Conservation (phyloP, 345 rosid species). For the Acer yangbiense region DNA sequence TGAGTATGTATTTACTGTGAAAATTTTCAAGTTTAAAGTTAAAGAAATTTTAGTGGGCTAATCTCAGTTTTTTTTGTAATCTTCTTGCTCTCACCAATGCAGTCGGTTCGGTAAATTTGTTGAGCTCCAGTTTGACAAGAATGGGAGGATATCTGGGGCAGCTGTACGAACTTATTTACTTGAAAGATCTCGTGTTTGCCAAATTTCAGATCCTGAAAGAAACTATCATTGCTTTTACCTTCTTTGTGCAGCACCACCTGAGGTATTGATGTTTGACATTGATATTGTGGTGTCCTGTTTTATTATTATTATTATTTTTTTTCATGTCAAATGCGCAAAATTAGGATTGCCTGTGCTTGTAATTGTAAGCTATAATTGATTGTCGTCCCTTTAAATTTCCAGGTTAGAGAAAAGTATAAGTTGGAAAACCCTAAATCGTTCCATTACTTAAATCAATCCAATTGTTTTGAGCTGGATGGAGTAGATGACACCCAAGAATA, state of each 20-base stretch:
- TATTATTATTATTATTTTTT: not conserved
- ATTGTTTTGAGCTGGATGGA: slow-evolving; percentile 79
- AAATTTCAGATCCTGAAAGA: slow-evolving; percentile 97
- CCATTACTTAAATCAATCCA: slow-evolving; percentile 92
- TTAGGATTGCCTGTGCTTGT: slow-evolving; percentile 1
- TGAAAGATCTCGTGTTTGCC: slow-evolving; percentile 99
- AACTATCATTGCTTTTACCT: slow-evolving; percentile 97
- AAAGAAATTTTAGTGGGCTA: not conserved
- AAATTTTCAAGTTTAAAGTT: slow-evolving; percentile 11
- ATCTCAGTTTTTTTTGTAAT: slow-evolving; percentile 15
- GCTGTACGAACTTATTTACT: slow-evolving; percentile 95
- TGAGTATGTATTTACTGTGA: slow-evolving; percentile 30
- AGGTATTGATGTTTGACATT: slow-evolving; percentile 52
- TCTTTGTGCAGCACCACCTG: slow-evolving; percentile 95
- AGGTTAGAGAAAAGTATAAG: slow-evolving; percentile 87
- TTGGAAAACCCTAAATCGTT: slow-evolving; percentile 68
- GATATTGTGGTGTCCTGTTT: slow-evolving; percentile 15
- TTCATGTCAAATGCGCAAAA: slow-evolving; percentile 16
- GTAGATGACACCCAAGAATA: slow-evolving; percentile 89
- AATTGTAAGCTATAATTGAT: slow-evolving; percentile 17
- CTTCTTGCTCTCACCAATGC: slow-evolving; percentile 32
- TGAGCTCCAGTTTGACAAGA: slow-evolving; percentile 97
- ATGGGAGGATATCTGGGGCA: slow-evolving; percentile 98
- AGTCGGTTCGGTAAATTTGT: slow-evolving; percentile 99
- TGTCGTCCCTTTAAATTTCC: slow-evolving; percentile 27